Base-by-base conservation (phyloP, 2,329 filamentous ascomycete genomes). In the Cadophora sp. region DNA sequence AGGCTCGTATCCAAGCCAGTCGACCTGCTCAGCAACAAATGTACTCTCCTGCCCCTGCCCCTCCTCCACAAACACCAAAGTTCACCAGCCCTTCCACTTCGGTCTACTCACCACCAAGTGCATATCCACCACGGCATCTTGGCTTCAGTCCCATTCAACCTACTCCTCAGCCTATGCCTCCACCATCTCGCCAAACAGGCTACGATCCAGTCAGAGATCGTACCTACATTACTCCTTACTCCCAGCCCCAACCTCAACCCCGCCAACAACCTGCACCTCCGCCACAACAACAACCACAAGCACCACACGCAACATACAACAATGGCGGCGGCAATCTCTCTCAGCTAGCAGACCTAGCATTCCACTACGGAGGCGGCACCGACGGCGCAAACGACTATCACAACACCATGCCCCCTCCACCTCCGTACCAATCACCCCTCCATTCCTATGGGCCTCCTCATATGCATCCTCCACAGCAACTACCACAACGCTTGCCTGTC, bases 191-290 rank as follows among this genome's bases (percentile, higher is more conserved):
- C 62, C 65, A 64, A 50, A 62, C 59, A n/a, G 69, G 69, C 7
- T 75, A 75, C 40, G 73, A 74, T 51, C 73, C 74, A 40, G 74
- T 74, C 26, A 66, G 53, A 46, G 55, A 65, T 12, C 34, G 50
- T 27, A 51, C 26, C 29, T 68, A 69, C 37, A 56, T 62, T 58
- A 68, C 63, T 37, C 63, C 67, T 48, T 68, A 63, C 56, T 43
- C 65, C 8, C 67, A 71, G 22, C 70, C 64, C 8, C 67, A 71
- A 24, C 70, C 64, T 34, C 50, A 64, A 48, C 22, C 68, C 31
- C 67, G 66, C 55, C 55, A 63, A n/a, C 62, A 65, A n/a, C 63
- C 64, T 16, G 67, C 64, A n/a, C 58, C 67, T 22, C 65, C 58
- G 22, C 31, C 65, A 50, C 34, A 48, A 8, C 48, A 26, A 43